phyloP scores from a whole-genome alignment of 2,329 filamentous ascomycete genomes.

The Beauveria sp. region DNA sequence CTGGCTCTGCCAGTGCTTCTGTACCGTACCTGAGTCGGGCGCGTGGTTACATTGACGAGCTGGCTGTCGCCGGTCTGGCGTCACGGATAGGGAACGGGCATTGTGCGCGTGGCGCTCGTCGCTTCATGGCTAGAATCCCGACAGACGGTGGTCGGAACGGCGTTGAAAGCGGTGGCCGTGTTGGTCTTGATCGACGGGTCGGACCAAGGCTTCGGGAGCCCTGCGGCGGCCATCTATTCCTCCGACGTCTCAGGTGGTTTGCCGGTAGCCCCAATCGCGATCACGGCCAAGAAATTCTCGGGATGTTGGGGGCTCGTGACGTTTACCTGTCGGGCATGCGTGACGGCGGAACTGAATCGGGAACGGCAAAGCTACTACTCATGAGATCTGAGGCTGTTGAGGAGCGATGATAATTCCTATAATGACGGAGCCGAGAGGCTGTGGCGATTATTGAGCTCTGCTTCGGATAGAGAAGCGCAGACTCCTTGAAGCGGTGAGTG shows the following conservation, averaged over 20 bases:
- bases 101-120: neutral
- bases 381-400: too few relatives aligned
- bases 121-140: neutral
- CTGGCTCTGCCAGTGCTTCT: neutral
- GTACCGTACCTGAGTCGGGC: neutral
- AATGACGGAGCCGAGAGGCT: too few relatives aligned
- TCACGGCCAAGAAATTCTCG: neutral
- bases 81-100: too few relatives aligned
- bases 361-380: too few relatives aligned
- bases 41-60: neutral
- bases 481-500: too few relatives aligned
- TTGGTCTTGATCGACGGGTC: conserved; percentile 21
- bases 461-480: too few relatives aligned
- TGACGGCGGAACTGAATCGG: too few relatives aligned
- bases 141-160: conserved; percentile 24
- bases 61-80: neutral
- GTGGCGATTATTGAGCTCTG: too few relatives aligned
- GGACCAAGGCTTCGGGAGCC: neutral
- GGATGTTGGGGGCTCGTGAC: neutral
- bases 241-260: neutral
- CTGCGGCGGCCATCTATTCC: conserved; percentile 2
- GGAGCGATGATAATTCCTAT: too few relatives aligned
- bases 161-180: conserved; percentile 29
- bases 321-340: too few relatives aligned
- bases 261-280: neutral